A percentile compares a stretch with the other conserved stretches of the same genome.
Conservation (phyloP, 2,329 filamentous ascomycete species). For the Massarina eburnea region DNA sequence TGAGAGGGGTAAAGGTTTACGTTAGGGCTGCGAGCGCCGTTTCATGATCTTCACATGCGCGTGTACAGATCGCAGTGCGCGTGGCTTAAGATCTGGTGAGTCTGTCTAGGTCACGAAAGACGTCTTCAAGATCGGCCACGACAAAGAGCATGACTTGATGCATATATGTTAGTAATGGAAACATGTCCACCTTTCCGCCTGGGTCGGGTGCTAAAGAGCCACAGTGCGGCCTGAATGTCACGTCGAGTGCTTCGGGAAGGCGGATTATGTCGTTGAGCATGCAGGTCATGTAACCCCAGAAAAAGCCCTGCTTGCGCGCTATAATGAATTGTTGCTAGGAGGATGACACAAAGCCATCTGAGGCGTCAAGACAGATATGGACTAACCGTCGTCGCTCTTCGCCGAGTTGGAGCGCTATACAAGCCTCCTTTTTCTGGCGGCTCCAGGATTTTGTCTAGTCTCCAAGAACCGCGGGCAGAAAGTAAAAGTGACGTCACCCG, state of each 20-base stretch:
- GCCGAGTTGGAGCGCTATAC: slow-evolving; percentile 75
- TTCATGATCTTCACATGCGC: slow-evolving; percentile 5
- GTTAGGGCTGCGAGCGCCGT: neutral
- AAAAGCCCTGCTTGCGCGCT: neutral
- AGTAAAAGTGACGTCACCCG: too few species aligned
- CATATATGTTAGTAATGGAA: too few species aligned
- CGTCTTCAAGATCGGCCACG: too few species aligned
- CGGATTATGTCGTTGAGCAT: too few species aligned
- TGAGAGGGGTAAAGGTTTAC: slow-evolving; percentile 6
- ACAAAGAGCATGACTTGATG: too few species aligned
- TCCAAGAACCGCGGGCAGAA: slow-evolving; percentile 69
- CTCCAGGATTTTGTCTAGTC: slow-evolving; percentile 71
- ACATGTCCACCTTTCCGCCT: too few species aligned
- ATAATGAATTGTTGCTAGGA: neutral
- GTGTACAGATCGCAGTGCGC: neutral
- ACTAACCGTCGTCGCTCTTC: slow-evolving; percentile 67
- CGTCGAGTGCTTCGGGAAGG: neutral
- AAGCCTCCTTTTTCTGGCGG: slow-evolving; percentile 72
- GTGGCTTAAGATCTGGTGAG: neutral
- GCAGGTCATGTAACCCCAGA: neutral
- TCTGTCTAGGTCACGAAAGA: neutral
- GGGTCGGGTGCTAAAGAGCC: too few species aligned
- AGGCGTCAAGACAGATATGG: slow-evolving; percentile 7
- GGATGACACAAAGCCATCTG: slow-evolving; percentile 3
- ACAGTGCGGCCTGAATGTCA: neutral